Base-by-base conservation (phyloP, 306 rosid genomes). In the Gynostemma pentaphyllum region DNA sequence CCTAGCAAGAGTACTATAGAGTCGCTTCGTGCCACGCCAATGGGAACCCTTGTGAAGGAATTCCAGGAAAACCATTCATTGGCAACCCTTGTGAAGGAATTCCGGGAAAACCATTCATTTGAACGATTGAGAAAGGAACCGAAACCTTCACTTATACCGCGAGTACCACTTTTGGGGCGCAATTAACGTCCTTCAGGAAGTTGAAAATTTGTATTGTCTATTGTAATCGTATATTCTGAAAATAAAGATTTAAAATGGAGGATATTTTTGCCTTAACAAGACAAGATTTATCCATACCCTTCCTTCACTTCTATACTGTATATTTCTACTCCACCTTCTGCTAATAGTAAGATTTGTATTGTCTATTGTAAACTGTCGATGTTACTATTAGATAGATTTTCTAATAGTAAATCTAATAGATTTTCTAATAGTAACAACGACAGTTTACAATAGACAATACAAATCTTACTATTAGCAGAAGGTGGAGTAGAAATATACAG, bases 11-110 rank as follows among this genome's bases (percentile, higher is more conserved):
- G 78, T 18, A 83, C 87, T 2, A 86, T 94, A 0, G 99, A 94
- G 70, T 86, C 94, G 2, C 94, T 94, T 50, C 79, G 95, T 72
- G 81, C 97, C 32, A 76, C 86, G 83, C 95, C 97, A 37, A 78
- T 88, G 76, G 97, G 89, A 51, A 15, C 79, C 12, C 97, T 94
- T 57, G 74, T 86, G 0, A 97, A 88, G 69, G 99, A 88, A 50
- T 94, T 86, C 64, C 59, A 91, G 68, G 99, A 94, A 80, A 94
- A n/a, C n/a, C n/a, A n/a, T n/a, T n/a, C n/a, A n/a, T n/a, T n/a
- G n/a, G n/a, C n/a, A n/a, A n/a, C n/a, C n/a, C n/a, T n/a, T n/a
- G n/a, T n/a, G n/a, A n/a, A n/a, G n/a, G n/a, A n/a, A n/a, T n/a
- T n/a, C n/a, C n/a, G n/a, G n/a, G n/a, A n/a, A n/a, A n/a, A 80